These are phyloP conservation scores for Penicillium sp. DNA, from an alignment of 2,329 filamentous ascomycete genomes.

Conservation along the genomic window DNA sequence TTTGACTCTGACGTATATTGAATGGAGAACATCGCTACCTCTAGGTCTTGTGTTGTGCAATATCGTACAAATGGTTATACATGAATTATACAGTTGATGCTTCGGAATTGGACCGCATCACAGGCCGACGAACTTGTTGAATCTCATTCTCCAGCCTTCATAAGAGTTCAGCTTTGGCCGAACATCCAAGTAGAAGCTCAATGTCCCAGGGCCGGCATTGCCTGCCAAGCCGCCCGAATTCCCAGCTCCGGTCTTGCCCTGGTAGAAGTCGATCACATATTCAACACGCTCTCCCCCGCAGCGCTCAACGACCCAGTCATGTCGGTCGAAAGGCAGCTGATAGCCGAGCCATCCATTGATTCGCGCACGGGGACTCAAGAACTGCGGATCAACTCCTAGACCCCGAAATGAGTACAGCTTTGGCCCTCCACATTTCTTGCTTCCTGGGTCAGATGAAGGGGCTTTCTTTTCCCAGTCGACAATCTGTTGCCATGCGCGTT, in stretches of 20 bases:
- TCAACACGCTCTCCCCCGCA: slow-evolving; percentile 74
- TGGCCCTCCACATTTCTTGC: slow-evolving; percentile 71
- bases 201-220: slow-evolving; percentile 38
- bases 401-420: slow-evolving; percentile 82
- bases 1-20: slow-evolving; percentile 18
- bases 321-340: slow-evolving; percentile 85
- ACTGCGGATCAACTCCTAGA: slow-evolving; percentile 47
- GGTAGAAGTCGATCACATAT: slow-evolving; percentile 98
- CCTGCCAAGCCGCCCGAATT: slow-evolving; percentile 28
- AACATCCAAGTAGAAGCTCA: slow-evolving; percentile 66
- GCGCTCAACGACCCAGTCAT: slow-evolving; percentile 95
- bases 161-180: slow-evolving; percentile 63
- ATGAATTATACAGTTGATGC: slow-evolving; percentile 32
- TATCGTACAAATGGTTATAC: slow-evolving; percentile 40
- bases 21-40: slow-evolving; percentile 27
- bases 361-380: slow-evolving; percentile 76
- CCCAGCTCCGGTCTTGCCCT: slow-evolving; percentile 56
- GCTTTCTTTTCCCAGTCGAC: slow-evolving; percentile 79
- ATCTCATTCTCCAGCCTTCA: slow-evolving; percentile 60
- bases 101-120: slow-evolving; percentile 23
- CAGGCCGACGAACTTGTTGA: slow-evolving; percentile 48
- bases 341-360: slow-evolving; percentile 86
- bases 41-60: slow-evolving; percentile 16
- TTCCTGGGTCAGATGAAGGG: slow-evolving; percentile 52
- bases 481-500: slow-evolving; percentile 92